Base-by-base conservation (phyloP, 768 basidiomycete genomes). In the Boletus coccyginus region DNA sequence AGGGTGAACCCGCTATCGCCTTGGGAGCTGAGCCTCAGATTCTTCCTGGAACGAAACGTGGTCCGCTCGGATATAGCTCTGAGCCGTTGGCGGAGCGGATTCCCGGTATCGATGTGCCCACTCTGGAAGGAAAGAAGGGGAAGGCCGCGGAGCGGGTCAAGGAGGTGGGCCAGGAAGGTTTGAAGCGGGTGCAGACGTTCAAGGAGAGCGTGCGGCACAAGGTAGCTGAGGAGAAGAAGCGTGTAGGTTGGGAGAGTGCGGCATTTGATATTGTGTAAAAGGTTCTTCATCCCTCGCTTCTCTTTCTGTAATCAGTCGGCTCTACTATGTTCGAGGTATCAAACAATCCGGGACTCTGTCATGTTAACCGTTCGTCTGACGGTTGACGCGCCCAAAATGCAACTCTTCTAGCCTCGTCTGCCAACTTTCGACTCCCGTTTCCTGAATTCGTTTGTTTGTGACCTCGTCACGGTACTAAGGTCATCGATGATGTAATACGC, bases 11-110 rank as follows among this genome's bases (percentile, higher is more conserved):
- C 16, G 65, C 65, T 47, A 80, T 90, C 46, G 88, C 87, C 0
- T 72, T 90, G 73, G 88, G 88, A 3, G 85, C 80, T 7, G 87
- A 87, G 69, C 88, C 88, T 36, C 88, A 90, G 74, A 81, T 90
- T 33, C 68, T 90, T 31, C 70, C 80, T 29, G 84, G 86, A 0
- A 80, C 84, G 58, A 88, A 90, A 76, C 77, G 74, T 4, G 88
- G 88, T 0, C 88, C 88, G 0, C 63, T 83, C 36, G 88, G 83
- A 3, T 83, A 75, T 2, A 76, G 75, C 6, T 76, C 83, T 3
- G 79, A 75, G 57, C 65, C 72, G 5, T 49, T 75, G 27, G 53
- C 45, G 2, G 60, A 62, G 43, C 47, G 62, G 31, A 3, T 62
- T 0, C 27, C 53, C 0, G 55, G 41, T 5, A n/a, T 45, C 1